Evolutionary conservation across 306 rosid species (phyloP).

Genomic region (Prunus mume): DNA sequence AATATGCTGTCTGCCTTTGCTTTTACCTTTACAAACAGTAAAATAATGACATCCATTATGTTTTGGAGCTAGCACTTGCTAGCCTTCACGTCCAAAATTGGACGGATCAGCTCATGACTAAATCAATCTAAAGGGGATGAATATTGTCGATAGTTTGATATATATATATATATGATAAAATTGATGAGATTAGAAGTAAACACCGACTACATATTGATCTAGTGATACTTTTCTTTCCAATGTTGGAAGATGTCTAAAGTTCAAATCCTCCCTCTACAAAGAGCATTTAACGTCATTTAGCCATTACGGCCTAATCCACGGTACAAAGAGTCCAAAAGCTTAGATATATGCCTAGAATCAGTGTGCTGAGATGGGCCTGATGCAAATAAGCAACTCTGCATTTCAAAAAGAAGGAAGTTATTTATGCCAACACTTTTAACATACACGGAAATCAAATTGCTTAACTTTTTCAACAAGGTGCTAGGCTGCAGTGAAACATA

Average conservation of each 20-base stretch:
- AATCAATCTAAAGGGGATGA: not conserved
- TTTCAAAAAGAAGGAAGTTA: no score
- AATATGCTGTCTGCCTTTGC: not conserved
- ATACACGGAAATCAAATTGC: no score
- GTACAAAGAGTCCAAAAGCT: not conserved
- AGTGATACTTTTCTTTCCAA: no score
- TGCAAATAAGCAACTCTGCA: not conserved
- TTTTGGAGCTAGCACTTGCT: not conserved
- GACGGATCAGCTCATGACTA: not conserved
- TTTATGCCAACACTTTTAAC: no score
- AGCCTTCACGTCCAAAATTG: not conserved
- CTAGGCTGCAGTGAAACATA: no score
- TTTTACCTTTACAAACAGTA: not conserved
- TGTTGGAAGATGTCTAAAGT: no score
- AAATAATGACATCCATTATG: not conserved
- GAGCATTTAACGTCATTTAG: not conserved
- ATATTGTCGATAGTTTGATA: not conserved
- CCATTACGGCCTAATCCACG: not conserved
- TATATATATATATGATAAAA: not conserved
- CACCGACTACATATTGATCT: no score
- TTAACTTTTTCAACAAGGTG: no score
- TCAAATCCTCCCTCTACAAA: no score
- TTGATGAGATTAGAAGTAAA: not conserved
- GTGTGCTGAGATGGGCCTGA: not conserved
- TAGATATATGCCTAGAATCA: not conserved